Conservation (phyloP, 1,139 yeast species). For the Zygoascus sp. region DNA sequence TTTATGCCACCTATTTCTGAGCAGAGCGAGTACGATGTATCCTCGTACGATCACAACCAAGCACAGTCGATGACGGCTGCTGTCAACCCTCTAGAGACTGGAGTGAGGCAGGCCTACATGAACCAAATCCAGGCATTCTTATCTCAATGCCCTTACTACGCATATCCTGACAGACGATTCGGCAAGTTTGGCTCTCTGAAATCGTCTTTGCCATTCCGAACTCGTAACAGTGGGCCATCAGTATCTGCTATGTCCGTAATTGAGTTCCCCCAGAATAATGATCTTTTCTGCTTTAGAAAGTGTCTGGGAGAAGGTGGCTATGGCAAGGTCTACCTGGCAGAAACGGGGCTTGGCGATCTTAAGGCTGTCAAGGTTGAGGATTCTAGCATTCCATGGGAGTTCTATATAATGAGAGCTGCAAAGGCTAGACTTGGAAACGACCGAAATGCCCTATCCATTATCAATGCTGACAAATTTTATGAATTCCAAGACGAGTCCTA, state of each 20-base stretch:
- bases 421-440: conserved; percentile 29
- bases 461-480: conserved; percentile 51
- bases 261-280: conserved; percentile 20
- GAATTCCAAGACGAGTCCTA: conserved; percentile 70
- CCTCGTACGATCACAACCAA: conserved; percentile 13
- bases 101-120: not conserved
- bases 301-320: conserved; percentile 77
- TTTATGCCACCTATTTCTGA: conserved; percentile 36
- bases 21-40: conserved; percentile 28
- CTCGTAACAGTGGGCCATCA: conserved; percentile 3
- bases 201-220: conserved; percentile 3
- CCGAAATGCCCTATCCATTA: conserved; percentile 40
- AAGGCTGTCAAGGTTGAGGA: conserved; percentile 71
- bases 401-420: conserved; percentile 48
- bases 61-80: not conserved
- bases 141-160: not conserved
- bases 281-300: conserved; percentile 47
- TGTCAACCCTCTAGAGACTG: conserved; percentile 12
- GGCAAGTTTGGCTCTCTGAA: not conserved
- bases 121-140: not conserved
- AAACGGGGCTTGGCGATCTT: conserved; percentile 52
- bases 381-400: conserved; percentile 79
- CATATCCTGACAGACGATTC: conserved; percentile 3
- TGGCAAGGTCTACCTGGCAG: conserved; percentile 74
- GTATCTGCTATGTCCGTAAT: conserved; percentile 12